These are phyloP conservation scores for Neoboletus brunneissimus DNA, from an alignment of 768 basidiomycete species.

Conservation along the genomic window DNA sequence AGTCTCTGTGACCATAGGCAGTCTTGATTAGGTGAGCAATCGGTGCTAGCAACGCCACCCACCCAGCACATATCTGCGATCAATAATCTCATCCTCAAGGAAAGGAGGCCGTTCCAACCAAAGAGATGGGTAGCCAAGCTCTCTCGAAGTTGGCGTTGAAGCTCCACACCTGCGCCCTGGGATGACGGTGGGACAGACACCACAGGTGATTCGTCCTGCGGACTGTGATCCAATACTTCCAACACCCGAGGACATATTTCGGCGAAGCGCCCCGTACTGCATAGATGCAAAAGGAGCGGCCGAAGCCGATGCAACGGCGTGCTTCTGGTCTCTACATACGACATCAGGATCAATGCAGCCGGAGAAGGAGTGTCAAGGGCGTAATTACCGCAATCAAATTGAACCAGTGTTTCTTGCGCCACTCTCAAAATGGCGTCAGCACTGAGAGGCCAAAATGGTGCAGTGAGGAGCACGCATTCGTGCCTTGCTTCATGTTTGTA, in stretches of 20 bases:
- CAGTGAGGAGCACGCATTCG: constrained; percentile 49
- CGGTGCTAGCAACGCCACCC: constrained; percentile 8
- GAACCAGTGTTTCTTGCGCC: constrained; percentile 27
- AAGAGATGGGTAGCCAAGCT: constrained; percentile 59
- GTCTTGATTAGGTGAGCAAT: constrained; percentile 17
- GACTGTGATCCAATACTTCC: constrained; percentile 37
- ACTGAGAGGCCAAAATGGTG: constrained; percentile 50
- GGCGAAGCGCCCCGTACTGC: constrained; percentile 35
- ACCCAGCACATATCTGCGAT: constrained; percentile 46
- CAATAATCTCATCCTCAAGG: constrained; percentile 55
- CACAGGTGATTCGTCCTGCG: constrained; percentile 34
- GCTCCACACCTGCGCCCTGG: constrained; percentile 31
- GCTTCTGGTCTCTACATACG: constrained; percentile 20
- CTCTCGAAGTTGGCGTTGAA: constrained; percentile 45
- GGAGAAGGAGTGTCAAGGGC: background rate
- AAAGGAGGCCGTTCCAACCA: constrained; percentile 54
- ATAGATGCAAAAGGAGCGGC: constrained; percentile 35
- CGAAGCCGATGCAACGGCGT: constrained; percentile 29
- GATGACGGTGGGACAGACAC: constrained; percentile 33
- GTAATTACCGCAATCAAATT: constrained; percentile 42
- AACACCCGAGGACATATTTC: constrained; percentile 45
- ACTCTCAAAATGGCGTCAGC: constrained; percentile 28
- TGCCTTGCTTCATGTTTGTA: constrained; percentile 74
- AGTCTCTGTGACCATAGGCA: constrained; percentile 46
- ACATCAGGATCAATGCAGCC: constrained; percentile 8